Evolutionary conservation across 495 filamentous ascomycete genomes (phyloP).

Genomic region (Penicillium ochrochloron): DNA sequence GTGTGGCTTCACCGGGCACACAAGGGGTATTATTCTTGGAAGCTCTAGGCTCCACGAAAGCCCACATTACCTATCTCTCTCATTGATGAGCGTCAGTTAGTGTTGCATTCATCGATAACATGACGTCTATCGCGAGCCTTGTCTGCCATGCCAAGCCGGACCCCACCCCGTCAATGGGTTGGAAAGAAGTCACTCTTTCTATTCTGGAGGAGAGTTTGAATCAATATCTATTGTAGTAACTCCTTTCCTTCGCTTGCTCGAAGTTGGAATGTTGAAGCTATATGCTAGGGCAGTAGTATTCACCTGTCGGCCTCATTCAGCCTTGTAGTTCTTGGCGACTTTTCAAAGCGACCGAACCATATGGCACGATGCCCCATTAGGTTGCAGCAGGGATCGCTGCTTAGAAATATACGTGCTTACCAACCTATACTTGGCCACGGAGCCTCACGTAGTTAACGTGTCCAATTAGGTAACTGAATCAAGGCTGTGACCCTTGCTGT

Average conservation of each 20-base stretch:
- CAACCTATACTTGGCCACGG: not conserved
- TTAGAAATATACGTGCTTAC: constrained; percentile 12
- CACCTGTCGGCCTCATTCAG: not conserved
- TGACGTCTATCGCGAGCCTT: no score
- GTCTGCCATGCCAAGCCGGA: no score
- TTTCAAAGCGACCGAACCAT: not conserved
- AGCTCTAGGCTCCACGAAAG: no score
- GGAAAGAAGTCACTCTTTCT: no score
- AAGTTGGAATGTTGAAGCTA: not conserved
- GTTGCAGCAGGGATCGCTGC: not conserved
- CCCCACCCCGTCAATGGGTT: no score
- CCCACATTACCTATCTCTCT: no score
- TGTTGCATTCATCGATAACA: no score
- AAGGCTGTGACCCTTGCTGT: not conserved
- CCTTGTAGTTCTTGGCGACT: not conserved
- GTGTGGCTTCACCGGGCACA: no score
- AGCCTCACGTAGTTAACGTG: not conserved
- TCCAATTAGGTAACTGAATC: not conserved
- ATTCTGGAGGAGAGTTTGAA: no score
- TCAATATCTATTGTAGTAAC: not conserved
- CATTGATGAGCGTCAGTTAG: no score
- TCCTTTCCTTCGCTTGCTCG: not conserved
- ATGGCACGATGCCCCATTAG: not conserved
- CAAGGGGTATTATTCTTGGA: no score
- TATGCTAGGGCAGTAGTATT: not conserved